These are phyloP conservation scores for Suillus subluteus DNA, from an alignment of 768 basidiomycete species.

Conservation along the genomic window DNA sequence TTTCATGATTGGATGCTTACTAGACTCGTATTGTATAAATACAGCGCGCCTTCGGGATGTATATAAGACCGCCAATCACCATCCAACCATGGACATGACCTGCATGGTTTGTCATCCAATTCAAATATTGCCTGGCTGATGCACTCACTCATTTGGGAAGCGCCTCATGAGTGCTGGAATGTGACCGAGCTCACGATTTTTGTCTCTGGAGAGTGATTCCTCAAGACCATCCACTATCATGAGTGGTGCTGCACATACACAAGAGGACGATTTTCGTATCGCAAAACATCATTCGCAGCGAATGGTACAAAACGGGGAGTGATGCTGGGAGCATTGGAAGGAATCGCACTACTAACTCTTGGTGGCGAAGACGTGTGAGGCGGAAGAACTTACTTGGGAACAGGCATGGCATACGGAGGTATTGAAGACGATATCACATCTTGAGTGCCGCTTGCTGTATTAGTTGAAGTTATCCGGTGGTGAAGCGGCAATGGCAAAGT, in stretches of 20 bases:
- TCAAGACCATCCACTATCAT: background rate
- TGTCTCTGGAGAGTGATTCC: background rate
- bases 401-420: background rate
- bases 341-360: background rate
- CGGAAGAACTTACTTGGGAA: too few relatives aligned
- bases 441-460: background rate
- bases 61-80: background rate
- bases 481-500: background rate
- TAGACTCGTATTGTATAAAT: background rate
- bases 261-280: constrained; percentile 1
- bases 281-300: background rate
- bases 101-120: background rate
- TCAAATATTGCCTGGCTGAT: background rate
- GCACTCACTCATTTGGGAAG: background rate
- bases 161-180: background rate
- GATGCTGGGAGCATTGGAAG: background rate
- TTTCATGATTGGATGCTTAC: background rate
- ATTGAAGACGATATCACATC: background rate
- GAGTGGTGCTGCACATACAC: background rate
- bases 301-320: background rate
- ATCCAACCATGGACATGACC: constrained; percentile 3
- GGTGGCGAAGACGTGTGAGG: background rate
- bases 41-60: constrained; percentile 4
- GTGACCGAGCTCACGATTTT: background rate
- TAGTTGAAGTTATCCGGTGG: background rate